phyloP scores from a whole-genome alignment of 1,284 basidiomycete genomes.

The Leccinum variabile region DNA sequence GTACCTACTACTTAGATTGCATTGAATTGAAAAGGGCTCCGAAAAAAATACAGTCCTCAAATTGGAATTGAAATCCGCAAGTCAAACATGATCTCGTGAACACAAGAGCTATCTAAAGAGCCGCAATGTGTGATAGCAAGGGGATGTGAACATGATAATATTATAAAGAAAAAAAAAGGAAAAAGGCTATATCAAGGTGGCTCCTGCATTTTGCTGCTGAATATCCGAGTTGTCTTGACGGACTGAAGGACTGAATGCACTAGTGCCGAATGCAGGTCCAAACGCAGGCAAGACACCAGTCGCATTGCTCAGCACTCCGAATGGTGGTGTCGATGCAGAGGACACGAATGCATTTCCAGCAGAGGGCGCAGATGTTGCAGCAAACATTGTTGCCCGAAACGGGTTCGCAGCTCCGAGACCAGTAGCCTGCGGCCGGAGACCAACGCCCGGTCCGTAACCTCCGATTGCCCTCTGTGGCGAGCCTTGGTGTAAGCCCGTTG shows the following conservation, averaged over 20 bases:
- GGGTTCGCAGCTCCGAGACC: constrained; percentile 69
- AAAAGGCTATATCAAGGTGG: constrained; percentile 40
- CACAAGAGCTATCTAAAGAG: background rate
- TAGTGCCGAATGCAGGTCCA: constrained; percentile 16
- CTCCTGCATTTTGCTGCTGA: constrained; percentile 37
- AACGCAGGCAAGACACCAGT: constrained; percentile 11
- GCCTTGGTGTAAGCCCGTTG: constrained; percentile 24
- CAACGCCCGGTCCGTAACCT: constrained; percentile 51
- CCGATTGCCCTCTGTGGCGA: constrained; percentile 34
- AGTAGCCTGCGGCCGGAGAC: constrained; percentile 72
- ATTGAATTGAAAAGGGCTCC: constrained; percentile 13
- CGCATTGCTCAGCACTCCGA: constrained; percentile 21
- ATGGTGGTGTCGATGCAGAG: constrained; percentile 29
- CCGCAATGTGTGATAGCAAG: background rate
- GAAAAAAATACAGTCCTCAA: background rate
- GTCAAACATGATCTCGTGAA: constrained; percentile 1
- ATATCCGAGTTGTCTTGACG: constrained; percentile 26
- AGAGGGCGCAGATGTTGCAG: constrained; percentile 18
- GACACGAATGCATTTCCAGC: constrained; percentile 14
- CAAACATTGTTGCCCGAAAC: constrained; percentile 67
- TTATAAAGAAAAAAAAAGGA: constrained; percentile 7
- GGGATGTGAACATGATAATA: background rate
- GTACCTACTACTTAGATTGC: constrained; percentile 26
- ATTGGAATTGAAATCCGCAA: constrained; percentile 13
- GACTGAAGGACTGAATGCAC: constrained; percentile 15